Evolutionary conservation across 306 rosid genomes (phyloP), one percentile per base, ranked within the genome.

Genomic region (Rosa rugosa): DNA sequence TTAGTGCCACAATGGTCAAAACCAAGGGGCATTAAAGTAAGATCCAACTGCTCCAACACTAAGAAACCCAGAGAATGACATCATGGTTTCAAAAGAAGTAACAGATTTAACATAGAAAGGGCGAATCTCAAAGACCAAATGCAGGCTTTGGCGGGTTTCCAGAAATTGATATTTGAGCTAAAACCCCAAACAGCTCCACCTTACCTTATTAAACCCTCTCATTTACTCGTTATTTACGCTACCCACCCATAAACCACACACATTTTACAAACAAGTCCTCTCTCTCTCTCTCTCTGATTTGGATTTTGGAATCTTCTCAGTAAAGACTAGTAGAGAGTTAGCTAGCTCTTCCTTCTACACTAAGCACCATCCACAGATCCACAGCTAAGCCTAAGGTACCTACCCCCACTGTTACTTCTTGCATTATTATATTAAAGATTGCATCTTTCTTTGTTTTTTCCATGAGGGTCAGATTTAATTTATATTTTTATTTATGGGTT

Each of bases 311-410:
- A 51, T 66, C 82, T 85, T 83, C 79, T 62, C 69, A 20, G 69
- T 42, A 44, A 88, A 81, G 91, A 74, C 77, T 81, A 77, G 41
- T 6, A 40, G 20, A 63, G 18, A 13, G 4, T 18, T 8, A 31
- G 68, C 81, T 36, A 77, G 63, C 78, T 71, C 57, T 84, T 78
- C 56, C 87, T 88, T 86, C 82, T 65, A 80, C 59, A 69, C 41
- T 53, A 80, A 82, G 88, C 86, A 85, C 85, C 82, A 63, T 65
- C 25, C 34, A 75, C 81, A 84, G 88, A 88, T 86, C 89, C 85
- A 80, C 63, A 69, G 50, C 80, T 72, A 49, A 25, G 66, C 31
- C 11, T 54, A 20, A 1, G 83, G 79, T 71, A 77, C 82, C 76
- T 25, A 69, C 76, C 74, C 41, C 45, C 75, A 71, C 78, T 56